These are phyloP conservation scores for Suhomyces vadensis DNA, from an alignment of 805 yeast genomes.

Conservation along the genomic window DNA sequence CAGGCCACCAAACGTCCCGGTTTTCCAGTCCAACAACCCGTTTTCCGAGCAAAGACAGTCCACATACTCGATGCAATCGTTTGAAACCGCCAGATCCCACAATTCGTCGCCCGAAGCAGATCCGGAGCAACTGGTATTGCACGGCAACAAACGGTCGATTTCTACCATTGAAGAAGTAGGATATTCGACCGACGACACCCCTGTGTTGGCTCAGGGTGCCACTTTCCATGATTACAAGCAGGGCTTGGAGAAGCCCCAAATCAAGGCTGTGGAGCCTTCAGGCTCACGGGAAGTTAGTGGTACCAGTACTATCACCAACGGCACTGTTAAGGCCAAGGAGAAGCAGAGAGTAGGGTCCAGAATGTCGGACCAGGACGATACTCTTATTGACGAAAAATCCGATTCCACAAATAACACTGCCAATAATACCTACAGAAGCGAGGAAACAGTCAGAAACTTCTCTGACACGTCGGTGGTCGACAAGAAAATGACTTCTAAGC, in stretches of 20 bases:
- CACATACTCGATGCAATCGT: slow-evolving; percentile 24
- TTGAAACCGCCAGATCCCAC: slow-evolving; percentile 28
- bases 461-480: not conserved
- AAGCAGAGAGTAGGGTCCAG: not conserved
- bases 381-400: slow-evolving; percentile 22
- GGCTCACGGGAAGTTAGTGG: slow-evolving; percentile 1
- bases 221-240: slow-evolving; percentile 24
- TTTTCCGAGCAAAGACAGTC: slow-evolving; percentile 4
- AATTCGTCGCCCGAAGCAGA: not conserved
- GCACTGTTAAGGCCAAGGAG: not conserved
- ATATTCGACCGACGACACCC: slow-evolving; percentile 25
- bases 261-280: slow-evolving; percentile 89
- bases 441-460: not conserved
- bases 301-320: not conserved
- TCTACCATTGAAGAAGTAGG: slow-evolving; percentile 22
- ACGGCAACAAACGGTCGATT: slow-evolving; percentile 14
- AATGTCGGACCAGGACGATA: slow-evolving; percentile 24
- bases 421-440: slow-evolving; percentile 5
- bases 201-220: slow-evolving; percentile 25
- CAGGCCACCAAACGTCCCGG: not conserved
- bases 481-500: not conserved
- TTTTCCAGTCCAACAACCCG: slow-evolving; percentile 4
- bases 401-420: slow-evolving; percentile 2
- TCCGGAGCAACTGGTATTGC: not conserved
- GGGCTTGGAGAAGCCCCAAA: slow-evolving; percentile 29